Percentiles rank a stretch among this genome's conserved stretches.
These are phyloP conservation scores for Talaromyces amestolkiae DNA, from an alignment of 2,329 filamentous ascomycete genomes.

Conservation along the genomic window DNA sequence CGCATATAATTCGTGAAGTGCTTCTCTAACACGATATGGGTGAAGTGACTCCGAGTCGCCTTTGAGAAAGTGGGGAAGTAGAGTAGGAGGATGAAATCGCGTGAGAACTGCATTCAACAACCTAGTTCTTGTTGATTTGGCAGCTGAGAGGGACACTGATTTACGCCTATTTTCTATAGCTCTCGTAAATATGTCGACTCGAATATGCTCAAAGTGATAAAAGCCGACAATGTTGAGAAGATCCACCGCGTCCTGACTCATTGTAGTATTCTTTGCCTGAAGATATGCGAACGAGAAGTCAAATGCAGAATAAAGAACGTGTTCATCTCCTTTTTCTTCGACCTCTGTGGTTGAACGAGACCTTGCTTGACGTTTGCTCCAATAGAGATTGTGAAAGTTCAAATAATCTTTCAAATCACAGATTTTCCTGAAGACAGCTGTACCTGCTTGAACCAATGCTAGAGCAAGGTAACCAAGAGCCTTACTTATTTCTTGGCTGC, in stretches of 20 bases:
- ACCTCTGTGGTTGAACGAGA: neutral
- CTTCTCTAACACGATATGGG: conserved; percentile 19
- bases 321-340: neutral
- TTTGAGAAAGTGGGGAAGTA: conserved; percentile 11
- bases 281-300: conserved; percentile 16
- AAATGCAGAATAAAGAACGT: conserved; percentile 14
- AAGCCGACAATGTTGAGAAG: conserved; percentile 20
- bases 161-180: conserved; percentile 16
- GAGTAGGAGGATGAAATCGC: conserved; percentile 9
- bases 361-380: neutral
- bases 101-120: neutral
- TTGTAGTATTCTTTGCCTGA: conserved; percentile 11
- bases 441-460: conserved; percentile 29
- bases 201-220: conserved; percentile 19
- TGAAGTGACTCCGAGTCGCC: neutral
- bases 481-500: conserved; percentile 17
- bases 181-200: conserved; percentile 18
- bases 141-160: neutral
- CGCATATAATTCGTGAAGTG: conserved; percentile 20
- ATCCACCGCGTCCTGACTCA: conserved; percentile 19
- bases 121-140: neutral
- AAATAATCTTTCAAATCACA: conserved; percentile 29
- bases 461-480: conserved; percentile 27
- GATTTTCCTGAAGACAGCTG: conserved; percentile 23
- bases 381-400: conserved; percentile 19